Evolutionary conservation across 345 rosid genomes (phyloP).

Genomic region (Eucalyptus pauciflora): DNA sequence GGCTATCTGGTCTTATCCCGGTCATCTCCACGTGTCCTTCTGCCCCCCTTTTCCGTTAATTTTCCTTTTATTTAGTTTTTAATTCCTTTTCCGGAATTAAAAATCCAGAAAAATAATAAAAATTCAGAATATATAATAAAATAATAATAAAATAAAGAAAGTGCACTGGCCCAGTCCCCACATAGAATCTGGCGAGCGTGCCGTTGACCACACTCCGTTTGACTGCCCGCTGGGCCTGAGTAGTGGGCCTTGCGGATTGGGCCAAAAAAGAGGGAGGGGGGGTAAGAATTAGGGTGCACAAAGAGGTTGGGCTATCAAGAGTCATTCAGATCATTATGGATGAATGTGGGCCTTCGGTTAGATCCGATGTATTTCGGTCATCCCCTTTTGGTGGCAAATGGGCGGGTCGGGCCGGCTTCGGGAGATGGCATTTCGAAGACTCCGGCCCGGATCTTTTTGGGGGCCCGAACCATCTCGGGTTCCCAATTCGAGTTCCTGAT

Average conservation of each 20-base stretch:
- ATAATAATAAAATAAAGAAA: neutral
- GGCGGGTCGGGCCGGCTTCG: accelerated
- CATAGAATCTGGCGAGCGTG: neutral
- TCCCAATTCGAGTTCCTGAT: neutral
- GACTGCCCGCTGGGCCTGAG: neutral
- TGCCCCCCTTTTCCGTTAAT: neutral
- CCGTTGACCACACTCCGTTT: neutral
- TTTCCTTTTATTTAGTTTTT: neutral
- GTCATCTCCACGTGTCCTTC: neutral
- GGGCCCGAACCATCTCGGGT: neutral
- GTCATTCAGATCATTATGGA: neutral
- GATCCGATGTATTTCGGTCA: neutral
- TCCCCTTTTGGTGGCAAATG: neutral
- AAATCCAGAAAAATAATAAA: neutral
- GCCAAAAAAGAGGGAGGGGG: neutral
- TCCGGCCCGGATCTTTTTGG: neutral
- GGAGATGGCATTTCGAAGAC: neutral
- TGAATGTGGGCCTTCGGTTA: neutral
- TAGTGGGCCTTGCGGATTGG: neutral
- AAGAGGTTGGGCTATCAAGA: neutral
- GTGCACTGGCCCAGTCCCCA: neutral
- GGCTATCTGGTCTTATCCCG: neutral
- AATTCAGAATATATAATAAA: neutral
- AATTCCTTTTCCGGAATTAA: neutral
- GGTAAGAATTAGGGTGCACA: neutral